Base-by-base conservation (phyloP, 106 monocot genomes). In the Acanthochlamys bracteata region DNA sequence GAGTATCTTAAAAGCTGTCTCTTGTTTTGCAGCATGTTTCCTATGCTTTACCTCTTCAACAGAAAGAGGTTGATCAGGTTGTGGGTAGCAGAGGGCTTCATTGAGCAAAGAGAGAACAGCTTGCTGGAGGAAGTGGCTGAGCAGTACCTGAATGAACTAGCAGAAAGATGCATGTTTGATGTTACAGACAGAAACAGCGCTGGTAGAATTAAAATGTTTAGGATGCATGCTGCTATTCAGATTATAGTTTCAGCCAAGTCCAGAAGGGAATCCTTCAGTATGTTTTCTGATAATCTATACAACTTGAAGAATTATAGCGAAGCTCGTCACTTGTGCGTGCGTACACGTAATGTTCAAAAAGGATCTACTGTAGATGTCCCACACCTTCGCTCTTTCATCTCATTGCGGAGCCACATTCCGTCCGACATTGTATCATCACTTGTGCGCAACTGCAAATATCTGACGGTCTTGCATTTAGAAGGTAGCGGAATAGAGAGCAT, bases 41-140 rank as follows among this genome's bases (percentile, higher is more conserved):
- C 80, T 0, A 71, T 71, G 42, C 55, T 63, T 61, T 59, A 47
- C 43, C 0, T 10, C 2, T 61, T 80, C 49, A 2, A 21, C 7
- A 67, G 22, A 19, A 58, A 60, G 20, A 68, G 66, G 27, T 60
- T 80, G 10, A 61, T 55, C 0, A 45, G 68, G 21, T 39, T 60
- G 4, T 80, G 80, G 80, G 73, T 80, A 4, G 71, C 80, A 20
- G 75, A 78, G 67, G 78, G 73, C 0, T 60, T 78, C 26, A 22
- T 73, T 26, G 56, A 58, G 25, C 39, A 19, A 21, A 63, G 26
- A 27, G 61, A 53, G 7, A 0, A 11, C 16, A 75, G 26, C 12
- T 69, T 70, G 41, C 14, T 71, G 59, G 79, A 79, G 45, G 79
- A 70, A 25, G 65, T 66, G 23, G 65, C 74, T 16, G 74, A 66